Conservation (phyloP, 345 rosid species). For the Syzygium aqueum region DNA sequence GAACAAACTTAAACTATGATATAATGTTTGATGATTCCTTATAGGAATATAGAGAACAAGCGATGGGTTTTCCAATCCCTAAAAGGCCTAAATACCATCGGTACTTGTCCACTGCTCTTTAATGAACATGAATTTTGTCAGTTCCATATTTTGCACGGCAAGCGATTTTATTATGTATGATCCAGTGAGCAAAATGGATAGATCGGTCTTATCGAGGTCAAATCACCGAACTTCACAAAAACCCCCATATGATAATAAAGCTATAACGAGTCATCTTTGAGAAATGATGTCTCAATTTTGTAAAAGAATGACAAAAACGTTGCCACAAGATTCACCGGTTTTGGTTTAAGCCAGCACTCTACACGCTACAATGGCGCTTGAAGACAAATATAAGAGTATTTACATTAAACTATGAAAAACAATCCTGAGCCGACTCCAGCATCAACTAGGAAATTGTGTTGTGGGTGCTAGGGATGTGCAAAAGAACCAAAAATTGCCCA, state of each 20-base stretch:
- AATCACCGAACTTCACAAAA: background rate
- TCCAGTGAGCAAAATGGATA: background rate
- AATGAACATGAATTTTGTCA: background rate
- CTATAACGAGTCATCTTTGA: too few species aligned
- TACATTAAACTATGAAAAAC: background rate
- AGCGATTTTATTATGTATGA: background rate
- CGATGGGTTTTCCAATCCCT: background rate
- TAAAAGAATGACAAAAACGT: too few species aligned
- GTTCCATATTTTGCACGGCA: background rate
- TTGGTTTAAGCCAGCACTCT: background rate
- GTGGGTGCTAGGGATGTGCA: background rate
- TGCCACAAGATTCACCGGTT: background rate
- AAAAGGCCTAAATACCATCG: too few species aligned
- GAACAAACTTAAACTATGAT: too few species aligned
- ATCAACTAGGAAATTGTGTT: too few species aligned
- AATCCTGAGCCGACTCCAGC: background rate
- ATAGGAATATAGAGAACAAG: background rate
- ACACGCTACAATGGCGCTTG: background rate
- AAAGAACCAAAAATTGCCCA: background rate
- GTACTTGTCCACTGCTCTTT: background rate
- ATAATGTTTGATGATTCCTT: background rate
- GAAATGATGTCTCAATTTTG: accelerated
- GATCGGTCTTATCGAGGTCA: background rate
- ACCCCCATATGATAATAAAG: background rate
- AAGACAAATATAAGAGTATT: background rate